Conservation (phyloP, 1,284 basidiomycete genomes). For the Cutaneotrichosporon sp. region DNA sequence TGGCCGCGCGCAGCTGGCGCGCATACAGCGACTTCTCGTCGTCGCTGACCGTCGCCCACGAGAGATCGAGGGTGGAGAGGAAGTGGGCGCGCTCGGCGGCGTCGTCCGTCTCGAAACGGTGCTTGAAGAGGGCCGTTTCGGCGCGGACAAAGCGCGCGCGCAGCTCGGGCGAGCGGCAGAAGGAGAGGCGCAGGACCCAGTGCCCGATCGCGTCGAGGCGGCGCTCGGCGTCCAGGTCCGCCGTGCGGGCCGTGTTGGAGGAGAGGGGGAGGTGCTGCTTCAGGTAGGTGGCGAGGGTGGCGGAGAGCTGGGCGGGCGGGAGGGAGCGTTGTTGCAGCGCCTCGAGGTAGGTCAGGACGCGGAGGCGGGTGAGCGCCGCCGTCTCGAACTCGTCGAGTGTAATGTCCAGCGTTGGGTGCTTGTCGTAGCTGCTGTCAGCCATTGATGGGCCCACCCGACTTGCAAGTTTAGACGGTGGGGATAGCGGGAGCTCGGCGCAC, state of each 20-base stretch:
- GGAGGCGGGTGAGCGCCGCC: slow-evolving; percentile 82
- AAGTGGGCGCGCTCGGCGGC: slow-evolving; percentile 68
- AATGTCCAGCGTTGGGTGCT: slow-evolving; percentile 84
- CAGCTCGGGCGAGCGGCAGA: slow-evolving; percentile 87
- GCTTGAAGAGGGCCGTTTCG: slow-evolving; percentile 79
- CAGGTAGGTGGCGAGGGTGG: slow-evolving; percentile 39
- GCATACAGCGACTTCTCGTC: slow-evolving; percentile 55
- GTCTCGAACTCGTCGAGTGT: slow-evolving; percentile 96
- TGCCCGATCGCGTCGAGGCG: slow-evolving; percentile 88
- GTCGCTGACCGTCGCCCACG: slow-evolving; percentile 66
- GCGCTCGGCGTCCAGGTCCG: slow-evolving; percentile 66
- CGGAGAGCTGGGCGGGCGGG: slow-evolving; percentile 41
- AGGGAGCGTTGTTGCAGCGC: slow-evolving; percentile 60
- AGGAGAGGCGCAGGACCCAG: slow-evolving; percentile 91
- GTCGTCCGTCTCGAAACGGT: slow-evolving; percentile 77
- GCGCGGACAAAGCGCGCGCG: slow-evolving; percentile 86
- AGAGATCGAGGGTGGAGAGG: slow-evolving; percentile 72
- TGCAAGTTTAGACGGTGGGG: slow-evolving; percentile 80
- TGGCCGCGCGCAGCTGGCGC: slow-evolving; percentile 54
- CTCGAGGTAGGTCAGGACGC: slow-evolving; percentile 91
- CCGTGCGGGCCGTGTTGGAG: slow-evolving; percentile 60
- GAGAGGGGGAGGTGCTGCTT: slow-evolving; percentile 60
- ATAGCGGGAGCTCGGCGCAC: slow-evolving; percentile 53
- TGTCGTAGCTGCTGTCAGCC: slow-evolving; percentile 69
- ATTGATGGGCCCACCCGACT: slow-evolving; percentile 38